Conservation (phyloP, 148 eudicot species). For the Vaccinium corymbosum region DNA sequence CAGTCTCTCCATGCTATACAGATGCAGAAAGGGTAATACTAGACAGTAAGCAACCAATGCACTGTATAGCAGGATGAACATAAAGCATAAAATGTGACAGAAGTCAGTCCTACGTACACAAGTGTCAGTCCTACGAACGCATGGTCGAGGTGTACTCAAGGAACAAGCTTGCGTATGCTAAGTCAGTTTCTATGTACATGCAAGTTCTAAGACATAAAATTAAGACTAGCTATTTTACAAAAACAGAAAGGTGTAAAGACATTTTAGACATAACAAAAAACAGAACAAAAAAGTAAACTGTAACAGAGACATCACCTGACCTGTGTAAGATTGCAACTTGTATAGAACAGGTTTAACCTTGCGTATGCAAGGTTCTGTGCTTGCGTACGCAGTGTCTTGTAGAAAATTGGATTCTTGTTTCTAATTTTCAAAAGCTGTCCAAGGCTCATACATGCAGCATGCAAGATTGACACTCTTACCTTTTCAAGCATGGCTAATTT, state of each 20-base stretch:
- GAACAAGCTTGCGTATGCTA: not conserved
- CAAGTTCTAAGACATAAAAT: not conserved
- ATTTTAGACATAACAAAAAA: too few relatives aligned
- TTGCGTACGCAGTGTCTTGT: not conserved
- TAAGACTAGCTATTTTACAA: not conserved
- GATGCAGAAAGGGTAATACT: too few relatives aligned
- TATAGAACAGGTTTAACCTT: not conserved
- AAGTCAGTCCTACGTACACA: not conserved
- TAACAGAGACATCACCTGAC: not conserved
- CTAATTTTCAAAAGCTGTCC: not conserved
- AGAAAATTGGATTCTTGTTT: not conserved
- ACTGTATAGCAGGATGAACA: not conserved
- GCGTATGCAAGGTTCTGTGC: not conserved
- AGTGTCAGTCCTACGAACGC: not conserved
- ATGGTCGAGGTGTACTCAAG: not conserved
- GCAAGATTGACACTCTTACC: not conserved
- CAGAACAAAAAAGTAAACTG: not conserved
- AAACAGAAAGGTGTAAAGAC: too few relatives aligned
- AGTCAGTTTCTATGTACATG: not conserved
- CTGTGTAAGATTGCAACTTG: not conserved
- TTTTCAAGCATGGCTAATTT: too few relatives aligned
- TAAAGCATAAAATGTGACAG: not conserved
- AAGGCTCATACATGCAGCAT: not conserved
- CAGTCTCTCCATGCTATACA: not conserved
- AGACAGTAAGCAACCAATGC: not conserved